Conservation (phyloP, 305 asterid species). For the Fraxinus xanthoxyloides region DNA sequence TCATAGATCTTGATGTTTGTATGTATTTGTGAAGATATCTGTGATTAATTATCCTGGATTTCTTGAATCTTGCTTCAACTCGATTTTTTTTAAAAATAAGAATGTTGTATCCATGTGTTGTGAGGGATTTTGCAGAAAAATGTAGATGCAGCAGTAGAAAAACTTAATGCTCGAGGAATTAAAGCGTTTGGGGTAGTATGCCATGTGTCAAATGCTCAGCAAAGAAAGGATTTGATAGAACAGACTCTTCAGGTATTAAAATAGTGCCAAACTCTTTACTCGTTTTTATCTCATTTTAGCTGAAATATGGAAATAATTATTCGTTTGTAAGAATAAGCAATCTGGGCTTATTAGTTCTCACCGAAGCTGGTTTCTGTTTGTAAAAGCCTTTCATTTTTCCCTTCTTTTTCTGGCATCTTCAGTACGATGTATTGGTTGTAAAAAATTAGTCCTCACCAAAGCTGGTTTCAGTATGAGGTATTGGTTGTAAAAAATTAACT, state of each 20-base stretch:
- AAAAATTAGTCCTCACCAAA: no score
- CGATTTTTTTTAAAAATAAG: background rate
- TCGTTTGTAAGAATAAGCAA: background rate
- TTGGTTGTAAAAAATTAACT: background rate
- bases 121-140: conserved; percentile 48
- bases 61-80: background rate
- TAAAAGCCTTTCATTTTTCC: background rate
- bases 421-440: background rate
- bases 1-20: background rate
- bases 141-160: conserved; percentile 77
- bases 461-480: background rate
- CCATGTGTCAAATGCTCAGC: conserved; percentile 75
- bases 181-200: conserved; percentile 72
- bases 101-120: background rate
- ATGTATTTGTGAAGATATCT: background rate
- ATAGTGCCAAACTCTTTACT: background rate
- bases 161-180: conserved; percentile 53
- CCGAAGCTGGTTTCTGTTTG: background rate
- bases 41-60: background rate
- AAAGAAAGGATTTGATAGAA: conserved; percentile 67
- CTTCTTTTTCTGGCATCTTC: background rate
- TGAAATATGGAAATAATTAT: background rate
- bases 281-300: background rate
- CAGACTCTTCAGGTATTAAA: conserved; percentile 62
- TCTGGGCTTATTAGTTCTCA: background rate